Conservation (phyloP, 805 yeast species). For the Yarrowia yakushimensis region DNA sequence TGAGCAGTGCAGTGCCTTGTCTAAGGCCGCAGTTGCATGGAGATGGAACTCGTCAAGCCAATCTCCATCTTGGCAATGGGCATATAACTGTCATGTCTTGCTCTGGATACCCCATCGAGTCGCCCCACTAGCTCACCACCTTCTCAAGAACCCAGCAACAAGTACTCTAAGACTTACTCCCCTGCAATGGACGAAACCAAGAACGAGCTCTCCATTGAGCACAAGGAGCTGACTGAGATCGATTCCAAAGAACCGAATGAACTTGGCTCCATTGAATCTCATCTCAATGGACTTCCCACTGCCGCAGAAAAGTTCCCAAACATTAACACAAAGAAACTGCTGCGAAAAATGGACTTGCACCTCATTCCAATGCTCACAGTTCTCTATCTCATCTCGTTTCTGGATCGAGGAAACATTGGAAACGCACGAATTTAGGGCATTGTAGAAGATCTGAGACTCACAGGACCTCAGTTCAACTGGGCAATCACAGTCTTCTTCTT, state of each 20-base stretch:
- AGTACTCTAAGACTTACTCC: no score
- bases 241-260: constrained; percentile 1
- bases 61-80: constrained; percentile 2
- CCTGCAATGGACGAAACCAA: neutral
- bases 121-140: no score
- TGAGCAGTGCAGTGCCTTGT: constrained; percentile 5
- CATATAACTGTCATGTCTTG: neutral
- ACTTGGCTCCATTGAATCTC: neutral
- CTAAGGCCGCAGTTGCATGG: constrained; percentile 6
- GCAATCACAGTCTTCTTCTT: constrained; percentile 44
- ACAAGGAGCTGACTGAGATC: constrained; percentile 6
- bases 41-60: neutral
- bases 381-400: constrained; percentile 48
- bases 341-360: constrained; percentile 44
- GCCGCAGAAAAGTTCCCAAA: constrained; percentile 27
- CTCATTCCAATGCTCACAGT: constrained; percentile 47
- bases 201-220: neutral
- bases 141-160: neutral
- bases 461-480: constrained; percentile 36
- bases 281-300: neutral
- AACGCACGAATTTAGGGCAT: constrained; percentile 53
- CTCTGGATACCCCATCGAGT: no score
- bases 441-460: constrained; percentile 41
- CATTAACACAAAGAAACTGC: constrained; percentile 27
- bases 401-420: constrained; percentile 54